Base-by-base conservation (phyloP, 2,329 filamentous ascomycete species). In the Ophiostoma australiae region DNA sequence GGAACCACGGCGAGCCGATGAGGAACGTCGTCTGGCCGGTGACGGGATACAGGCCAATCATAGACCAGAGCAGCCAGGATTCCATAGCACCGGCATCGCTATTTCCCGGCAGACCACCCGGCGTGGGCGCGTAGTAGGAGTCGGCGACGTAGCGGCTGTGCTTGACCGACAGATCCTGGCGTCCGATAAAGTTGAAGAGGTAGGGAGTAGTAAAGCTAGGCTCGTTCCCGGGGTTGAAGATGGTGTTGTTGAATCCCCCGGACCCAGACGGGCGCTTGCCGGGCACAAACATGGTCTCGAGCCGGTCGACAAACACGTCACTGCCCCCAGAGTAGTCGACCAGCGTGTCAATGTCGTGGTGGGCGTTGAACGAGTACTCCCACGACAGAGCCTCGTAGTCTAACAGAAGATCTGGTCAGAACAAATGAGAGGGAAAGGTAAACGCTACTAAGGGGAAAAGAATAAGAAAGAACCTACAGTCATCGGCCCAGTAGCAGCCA, bases 61-160 rank as follows among this genome's bases (percentile, higher is more conserved):
- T 90, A 73, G 86, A 87, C 86, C 89, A 91, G 10, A 90, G 78
- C 2, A 90, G 78, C 86, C 88, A 91, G 8, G 85, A 87, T 76
- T 92, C 88, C 89, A 92, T 91, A 17, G 90, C 88, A 7, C 90
- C 90, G 1, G 88, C 89, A 77, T 92, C 90, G 65, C 85, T 88
- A 78, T 92, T 91, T 0, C 90, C 90, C 0, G 90, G 90, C 0
- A 92, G 81, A 0, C 90, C 90, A 8, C 76, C 76, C 0, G 82
- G 80, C 0, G 84, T 84, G 1, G 84, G 81, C 68, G 80, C 81
- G 78, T 90, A 91, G 79, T 86, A 87, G 17, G 80, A 78, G 74
- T 87, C 86, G 39, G 88, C 88, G 66, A 89, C 81, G 70, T 80
- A 80, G 68, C 90, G 85, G 65, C 85, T 86, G 73, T 85, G 83